Evolutionary conservation across 768 basidiomycete species (phyloP), one percentile per base, ranked within the genome.

Genomic region (Leccinellum rugosiceps): DNA sequence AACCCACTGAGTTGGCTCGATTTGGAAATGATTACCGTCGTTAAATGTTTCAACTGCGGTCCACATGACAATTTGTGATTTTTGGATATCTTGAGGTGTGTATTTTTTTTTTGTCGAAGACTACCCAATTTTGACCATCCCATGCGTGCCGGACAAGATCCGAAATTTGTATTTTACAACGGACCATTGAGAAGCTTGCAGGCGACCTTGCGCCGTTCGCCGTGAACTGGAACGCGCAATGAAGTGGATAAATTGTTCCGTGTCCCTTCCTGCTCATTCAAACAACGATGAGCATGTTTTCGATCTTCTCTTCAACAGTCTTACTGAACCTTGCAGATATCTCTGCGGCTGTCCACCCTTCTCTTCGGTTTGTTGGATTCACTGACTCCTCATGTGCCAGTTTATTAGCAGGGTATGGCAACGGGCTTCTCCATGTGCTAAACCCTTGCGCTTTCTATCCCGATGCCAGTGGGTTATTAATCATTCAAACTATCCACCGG

Each of bases 401-500:
- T 50, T 19, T 63, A 1, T 35, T 67, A 1, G 59, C 52, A 1
- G 65, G 65, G 15, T 55, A 67, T 7, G 63, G 58, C 49, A 67
- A 59, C 10, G 63, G 56, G 7, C 5, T 67, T 17, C 28, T 54
- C 2, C 62, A 61, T 35, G 58, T 31, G 0, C 41, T 67, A 14
- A 63, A 56, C 21, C 68, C 65, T 13, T 17, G 55, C 6, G 49
- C 10, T 45, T 45, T 23, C 44, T 45, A 13, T 45, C 23, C 13
- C 30, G 26, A 52, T 68, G 68, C 63, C 68, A 58, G 68, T 69
- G 55, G 0, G 67, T 69, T 3, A 21, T n/a, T 17, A 14, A 19
- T 31, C 21, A n/a, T 38, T 32, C 0, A 14, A 1, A 32, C 11
- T 15, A 6, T 44, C 19, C 21, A 10, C 11, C 7, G 8, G 9